phyloP scores from a whole-genome alignment of 495 filamentous ascomycete genomes.

The Beverwykella pulmonaria region DNA sequence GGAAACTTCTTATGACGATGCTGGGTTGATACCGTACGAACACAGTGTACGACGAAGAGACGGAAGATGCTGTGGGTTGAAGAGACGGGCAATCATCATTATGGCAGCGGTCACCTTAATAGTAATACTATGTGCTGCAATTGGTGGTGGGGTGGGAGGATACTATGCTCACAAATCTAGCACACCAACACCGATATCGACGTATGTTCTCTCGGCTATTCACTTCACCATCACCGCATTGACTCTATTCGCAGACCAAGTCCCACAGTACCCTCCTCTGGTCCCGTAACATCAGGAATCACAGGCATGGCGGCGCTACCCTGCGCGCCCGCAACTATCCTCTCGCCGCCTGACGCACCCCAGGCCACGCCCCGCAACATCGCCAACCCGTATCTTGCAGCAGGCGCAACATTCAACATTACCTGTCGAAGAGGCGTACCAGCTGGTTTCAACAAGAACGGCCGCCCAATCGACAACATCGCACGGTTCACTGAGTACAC shows the following conservation, averaged over 20 bases:
- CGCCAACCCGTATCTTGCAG: slow-evolving; percentile 7
- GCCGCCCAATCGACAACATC: not conserved
- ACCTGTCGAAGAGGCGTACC: slow-evolving; percentile 13
- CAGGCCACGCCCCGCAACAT: not conserved
- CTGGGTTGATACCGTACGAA: not conserved
- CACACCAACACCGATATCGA: not conserved
- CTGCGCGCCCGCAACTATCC: not conserved
- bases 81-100: slow-evolving; percentile 10
- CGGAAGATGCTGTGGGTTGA: slow-evolving; percentile 1
- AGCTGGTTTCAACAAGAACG: not conserved
- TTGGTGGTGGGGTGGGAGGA: slow-evolving; percentile 13
- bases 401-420: slow-evolving; percentile 18
- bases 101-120: not conserved
- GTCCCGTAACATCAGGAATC: slow-evolving; percentile 7
- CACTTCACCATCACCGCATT: not conserved
- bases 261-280: not conserved
- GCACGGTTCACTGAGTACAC: slow-evolving; percentile 1
- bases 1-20: not conserved
- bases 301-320: slow-evolving; percentile 16
- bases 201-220: not conserved
- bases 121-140: not conserved
- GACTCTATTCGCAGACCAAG: not conserved
- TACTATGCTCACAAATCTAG: slow-evolving; percentile 4
- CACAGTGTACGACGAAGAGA: not conserved
- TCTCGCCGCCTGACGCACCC: not conserved